Conservation (phyloP, 176 grass and related monocot species). For the Thinopyrum elongatum region DNA sequence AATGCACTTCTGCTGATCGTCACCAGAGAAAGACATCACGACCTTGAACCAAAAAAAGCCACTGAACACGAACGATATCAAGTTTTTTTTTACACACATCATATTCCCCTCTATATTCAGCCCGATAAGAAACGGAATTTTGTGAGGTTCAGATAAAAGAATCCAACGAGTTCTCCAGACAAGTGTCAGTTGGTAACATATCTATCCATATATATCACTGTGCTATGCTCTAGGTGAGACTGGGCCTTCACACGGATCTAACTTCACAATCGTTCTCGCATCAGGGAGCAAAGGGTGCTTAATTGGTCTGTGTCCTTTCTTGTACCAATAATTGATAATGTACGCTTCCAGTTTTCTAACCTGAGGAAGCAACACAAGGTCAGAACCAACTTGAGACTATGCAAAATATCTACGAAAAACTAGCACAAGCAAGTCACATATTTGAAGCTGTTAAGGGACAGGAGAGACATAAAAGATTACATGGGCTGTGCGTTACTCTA, state of each 20-base stretch:
- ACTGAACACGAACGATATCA: not conserved
- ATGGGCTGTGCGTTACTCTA: no score
- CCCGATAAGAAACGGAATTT: not conserved
- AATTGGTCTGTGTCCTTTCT: constrained; percentile 46
- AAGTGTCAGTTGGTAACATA: not conserved
- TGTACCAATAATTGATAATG: constrained; percentile 50
- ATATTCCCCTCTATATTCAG: constrained; percentile 17
- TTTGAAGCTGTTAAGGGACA: not conserved
- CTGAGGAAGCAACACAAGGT: constrained; percentile 32
- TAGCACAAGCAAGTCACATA: not conserved
- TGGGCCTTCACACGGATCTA: constrained; percentile 41
- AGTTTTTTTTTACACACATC: not conserved
- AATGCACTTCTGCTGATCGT: not conserved
- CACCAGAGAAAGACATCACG: not conserved
- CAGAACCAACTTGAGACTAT: constrained; percentile 2
- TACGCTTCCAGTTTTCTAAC: constrained; percentile 60
- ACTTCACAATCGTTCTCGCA: constrained; percentile 39
- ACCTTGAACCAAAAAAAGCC: not conserved
- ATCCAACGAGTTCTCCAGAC: not conserved
- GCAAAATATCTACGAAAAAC: constrained; percentile 8
- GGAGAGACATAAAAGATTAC: no score
- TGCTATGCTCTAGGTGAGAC: constrained; percentile 22
- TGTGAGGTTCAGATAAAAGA: not conserved
- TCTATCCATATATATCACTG: not conserved
- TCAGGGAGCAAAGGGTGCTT: constrained; percentile 51